Evolutionary conservation across 2,329 filamentous ascomycete species (phyloP), one percentile per base, ranked within the genome.

Genomic region (Didymella sp.): DNA sequence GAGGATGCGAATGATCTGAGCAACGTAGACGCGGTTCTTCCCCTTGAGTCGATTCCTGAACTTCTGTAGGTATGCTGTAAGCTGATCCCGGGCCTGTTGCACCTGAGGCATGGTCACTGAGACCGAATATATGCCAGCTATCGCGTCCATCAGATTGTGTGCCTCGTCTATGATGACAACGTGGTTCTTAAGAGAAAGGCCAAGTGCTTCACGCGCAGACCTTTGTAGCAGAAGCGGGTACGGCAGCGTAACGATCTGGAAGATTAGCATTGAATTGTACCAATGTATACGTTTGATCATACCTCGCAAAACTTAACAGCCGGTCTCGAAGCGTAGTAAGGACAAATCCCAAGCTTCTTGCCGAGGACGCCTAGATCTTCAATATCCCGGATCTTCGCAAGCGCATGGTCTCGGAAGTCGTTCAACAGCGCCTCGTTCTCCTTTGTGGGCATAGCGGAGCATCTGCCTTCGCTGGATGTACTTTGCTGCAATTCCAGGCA

Each of bases 121-220:
- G 0, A 91, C 86, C 0, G 93, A 93, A 73, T 97, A 88, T 30
- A 96, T 95, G 42, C 88, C 89, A 15, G 91, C 86, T 42, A 99
- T 91, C 0, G 94, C 92, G 73, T 97, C 93, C 89, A 97, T 96
- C 49, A 99, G 85, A 71, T 99, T 99, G 73, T 99, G 95, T 0
- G 95, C 95, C 79, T 99, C 95, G 66, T 99, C 95, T 44, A 99
- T 91, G 24, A 99, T 90, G n/a, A 99, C 87, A 0, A 99, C 82
- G 69, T 96, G 95, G 5, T 88, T 87, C 67, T 96, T 92, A 8
- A 99, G 77, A 22, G 89, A 94, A 40, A 99, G 87, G 0, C 90
- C 89, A 0, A 99, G 82, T 0, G 95, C 92, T 59, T 98, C 93
- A 45, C 95, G 84, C 0, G 95, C 93, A 4, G 87, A 90, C 67